phyloP scores from a whole-genome alignment of 2,329 filamentous ascomycete species.

The Didymella pomorum region DNA sequence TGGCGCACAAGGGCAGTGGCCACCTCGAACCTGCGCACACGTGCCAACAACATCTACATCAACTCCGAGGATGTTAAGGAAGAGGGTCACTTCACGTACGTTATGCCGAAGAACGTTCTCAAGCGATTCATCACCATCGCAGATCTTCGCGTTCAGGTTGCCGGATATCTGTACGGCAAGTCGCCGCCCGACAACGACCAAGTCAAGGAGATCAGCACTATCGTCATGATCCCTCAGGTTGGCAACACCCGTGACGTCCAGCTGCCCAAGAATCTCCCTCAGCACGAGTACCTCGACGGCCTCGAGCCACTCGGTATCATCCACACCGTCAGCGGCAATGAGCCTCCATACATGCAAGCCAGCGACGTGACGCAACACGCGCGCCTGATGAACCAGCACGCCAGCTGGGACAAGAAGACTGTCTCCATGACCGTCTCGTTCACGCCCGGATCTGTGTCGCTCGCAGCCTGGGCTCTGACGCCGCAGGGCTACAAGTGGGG shows the following conservation, averaged over 20 bases:
- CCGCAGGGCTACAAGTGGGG: constrained; percentile 97
- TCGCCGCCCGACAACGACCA: constrained; percentile 94
- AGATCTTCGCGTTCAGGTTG: constrained; percentile 94
- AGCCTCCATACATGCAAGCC: constrained; percentile 95
- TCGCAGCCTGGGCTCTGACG: constrained; percentile 92
- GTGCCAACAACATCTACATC: constrained; percentile 98
- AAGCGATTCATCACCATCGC: constrained; percentile 98
- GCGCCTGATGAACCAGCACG: constrained; percentile 83
- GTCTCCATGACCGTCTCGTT: constrained; percentile 96
- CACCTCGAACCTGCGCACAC: constrained; percentile 90
- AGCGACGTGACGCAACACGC: constrained; percentile 94
- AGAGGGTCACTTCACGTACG: constrained; percentile 88
- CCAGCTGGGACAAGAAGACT: constrained; percentile 85
- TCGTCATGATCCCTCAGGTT: constrained; percentile 97
- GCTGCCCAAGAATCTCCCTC: constrained; percentile 85
- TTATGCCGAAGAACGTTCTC: constrained; percentile 98
- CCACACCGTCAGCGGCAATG: constrained; percentile 93
- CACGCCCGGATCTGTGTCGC: constrained; percentile 93
- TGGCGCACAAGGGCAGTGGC: constrained; percentile 98
- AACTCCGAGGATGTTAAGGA: constrained; percentile 92
- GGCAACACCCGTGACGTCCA: constrained; percentile 92
- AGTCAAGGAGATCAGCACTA: constrained; percentile 95
- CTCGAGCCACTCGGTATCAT: constrained; percentile 94
- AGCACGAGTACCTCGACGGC: constrained; percentile 86
- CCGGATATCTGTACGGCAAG: constrained; percentile 91